These are phyloP conservation scores for Aspergillus sergii DNA, from an alignment of 2,329 filamentous ascomycete genomes.

Conservation along the genomic window DNA sequence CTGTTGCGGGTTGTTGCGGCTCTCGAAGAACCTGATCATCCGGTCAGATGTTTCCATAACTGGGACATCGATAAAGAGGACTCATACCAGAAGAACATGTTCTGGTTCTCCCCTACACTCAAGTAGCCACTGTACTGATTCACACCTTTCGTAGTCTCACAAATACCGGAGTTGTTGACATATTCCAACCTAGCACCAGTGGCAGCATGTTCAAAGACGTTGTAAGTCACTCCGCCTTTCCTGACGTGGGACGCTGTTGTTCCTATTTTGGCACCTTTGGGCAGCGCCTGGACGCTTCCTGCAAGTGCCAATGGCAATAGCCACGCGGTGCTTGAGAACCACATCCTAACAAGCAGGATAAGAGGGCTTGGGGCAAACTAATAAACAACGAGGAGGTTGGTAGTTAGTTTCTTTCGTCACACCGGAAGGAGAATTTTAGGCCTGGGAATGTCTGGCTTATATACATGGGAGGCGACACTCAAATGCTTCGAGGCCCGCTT, in stretches of 20 bases:
- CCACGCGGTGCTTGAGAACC: neutral
- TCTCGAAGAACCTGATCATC: conserved; percentile 48
- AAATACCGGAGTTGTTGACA: conserved; percentile 55
- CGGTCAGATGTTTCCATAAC: neutral
- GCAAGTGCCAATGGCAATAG: neutral
- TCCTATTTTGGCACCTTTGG: conserved; percentile 4
- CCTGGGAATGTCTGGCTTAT: neutral
- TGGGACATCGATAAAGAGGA: neutral
- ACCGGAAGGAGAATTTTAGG: neutral
- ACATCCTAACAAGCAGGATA: neutral
- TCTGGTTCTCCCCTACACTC: conserved; percentile 47
- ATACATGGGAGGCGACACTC: neutral
- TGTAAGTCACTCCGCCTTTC: conserved; percentile 45
- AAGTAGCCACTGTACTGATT: conserved; percentile 57
- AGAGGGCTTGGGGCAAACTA: neutral
- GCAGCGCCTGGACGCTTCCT: neutral
- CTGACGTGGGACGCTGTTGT: conserved; percentile 29
- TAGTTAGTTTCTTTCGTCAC: neutral
- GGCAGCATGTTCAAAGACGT: conserved; percentile 52
- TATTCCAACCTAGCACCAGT: conserved; percentile 50
- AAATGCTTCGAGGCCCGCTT: neutral
- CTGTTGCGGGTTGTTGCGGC: conserved; percentile 47
- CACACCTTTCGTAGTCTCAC: conserved; percentile 54
- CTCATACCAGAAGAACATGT: conserved; percentile 49
- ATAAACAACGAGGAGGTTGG: neutral